Evolutionary conservation across 2,329 filamentous ascomycete species (phyloP).

Genomic region (Fusarium stilboides): DNA sequence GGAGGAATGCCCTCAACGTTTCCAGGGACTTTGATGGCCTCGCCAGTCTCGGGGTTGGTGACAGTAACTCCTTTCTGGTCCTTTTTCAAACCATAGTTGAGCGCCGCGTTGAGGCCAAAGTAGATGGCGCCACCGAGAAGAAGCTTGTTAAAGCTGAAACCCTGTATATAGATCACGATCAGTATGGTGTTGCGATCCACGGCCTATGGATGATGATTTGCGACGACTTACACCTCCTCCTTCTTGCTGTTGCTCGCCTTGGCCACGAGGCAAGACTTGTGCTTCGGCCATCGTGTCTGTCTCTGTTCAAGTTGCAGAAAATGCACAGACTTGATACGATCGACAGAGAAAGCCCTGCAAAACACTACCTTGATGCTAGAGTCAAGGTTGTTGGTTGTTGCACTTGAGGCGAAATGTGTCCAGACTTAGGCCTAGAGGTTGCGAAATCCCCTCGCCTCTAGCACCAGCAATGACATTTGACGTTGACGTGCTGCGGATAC

Average conservation of each 20-base stretch:
- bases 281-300: slow-evolving; percentile 48
- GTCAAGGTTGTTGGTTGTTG: slow-evolving; percentile 39
- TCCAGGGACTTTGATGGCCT: slow-evolving; percentile 66
- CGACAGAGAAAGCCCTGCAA: slow-evolving; percentile 9
- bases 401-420: slow-evolving; percentile 25
- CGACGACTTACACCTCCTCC: slow-evolving; percentile 50
- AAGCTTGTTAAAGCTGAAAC: slow-evolving; percentile 62
- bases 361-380: slow-evolving; percentile 25
- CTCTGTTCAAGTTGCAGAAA: slow-evolving; percentile 15
- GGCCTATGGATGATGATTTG: slow-evolving; percentile 7
- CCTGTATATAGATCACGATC: slow-evolving; percentile 43
- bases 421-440: slow-evolving; percentile 4
- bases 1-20: slow-evolving; percentile 73
- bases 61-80: slow-evolving; percentile 64
- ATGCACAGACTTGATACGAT: slow-evolving; percentile 11
- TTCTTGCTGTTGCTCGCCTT: slow-evolving; percentile 46
- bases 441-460: slow-evolving; percentile 43
- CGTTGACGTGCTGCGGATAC: slow-evolving; percentile 39
- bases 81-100: slow-evolving; percentile 68
- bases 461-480: slow-evolving; percentile 14
- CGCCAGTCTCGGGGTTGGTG: slow-evolving; percentile 65
- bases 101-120: slow-evolving; percentile 71
- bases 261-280: slow-evolving; percentile 45
- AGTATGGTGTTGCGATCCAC: slow-evolving; percentile 14
- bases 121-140: slow-evolving; percentile 69